phyloP scores from a whole-genome alignment of 257 asterid genomes.

The Catharanthus roseus region DNA sequence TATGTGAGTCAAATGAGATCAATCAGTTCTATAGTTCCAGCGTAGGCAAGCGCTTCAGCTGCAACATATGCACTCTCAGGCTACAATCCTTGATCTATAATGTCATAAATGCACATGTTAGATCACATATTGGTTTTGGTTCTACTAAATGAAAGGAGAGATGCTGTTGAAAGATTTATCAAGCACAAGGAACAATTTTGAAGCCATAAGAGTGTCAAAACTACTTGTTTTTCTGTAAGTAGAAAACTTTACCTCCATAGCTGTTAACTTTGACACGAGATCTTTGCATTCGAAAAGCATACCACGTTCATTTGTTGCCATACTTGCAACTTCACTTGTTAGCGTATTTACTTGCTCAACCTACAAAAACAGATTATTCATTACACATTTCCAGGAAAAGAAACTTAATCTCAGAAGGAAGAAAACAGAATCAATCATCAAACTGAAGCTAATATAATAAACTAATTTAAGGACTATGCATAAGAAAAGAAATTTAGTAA shows the following conservation, averaged over 20 bases:
- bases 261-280: slow-evolving; percentile 43
- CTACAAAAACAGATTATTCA: slow-evolving; percentile 30
- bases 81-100: slow-evolving; percentile 63
- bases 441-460: neutral
- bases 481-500: neutral
- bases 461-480: neutral
- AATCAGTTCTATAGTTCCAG: slow-evolving; percentile 31
- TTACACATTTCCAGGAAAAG: neutral
- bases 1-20: slow-evolving; percentile 19
- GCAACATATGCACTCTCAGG: slow-evolving; percentile 54
- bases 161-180: neutral
- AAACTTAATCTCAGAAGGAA: neutral
- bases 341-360: slow-evolving; percentile 52
- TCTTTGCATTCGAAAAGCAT: slow-evolving; percentile 58
- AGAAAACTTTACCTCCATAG: slow-evolving; percentile 47
- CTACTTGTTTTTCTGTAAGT: neutral
- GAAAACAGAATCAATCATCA: neutral
- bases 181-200: neutral
- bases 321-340: slow-evolving; percentile 48
- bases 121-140: neutral
- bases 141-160: neutral
- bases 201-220: neutral
- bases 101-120: slow-evolving; percentile 1
- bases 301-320: slow-evolving; percentile 40
- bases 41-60: slow-evolving; percentile 36